Evolutionary conservation across 2,329 filamentous ascomycete species (phyloP), one percentile per base, ranked within the genome.

Genomic region (Fusarium fujikuroi): DNA sequence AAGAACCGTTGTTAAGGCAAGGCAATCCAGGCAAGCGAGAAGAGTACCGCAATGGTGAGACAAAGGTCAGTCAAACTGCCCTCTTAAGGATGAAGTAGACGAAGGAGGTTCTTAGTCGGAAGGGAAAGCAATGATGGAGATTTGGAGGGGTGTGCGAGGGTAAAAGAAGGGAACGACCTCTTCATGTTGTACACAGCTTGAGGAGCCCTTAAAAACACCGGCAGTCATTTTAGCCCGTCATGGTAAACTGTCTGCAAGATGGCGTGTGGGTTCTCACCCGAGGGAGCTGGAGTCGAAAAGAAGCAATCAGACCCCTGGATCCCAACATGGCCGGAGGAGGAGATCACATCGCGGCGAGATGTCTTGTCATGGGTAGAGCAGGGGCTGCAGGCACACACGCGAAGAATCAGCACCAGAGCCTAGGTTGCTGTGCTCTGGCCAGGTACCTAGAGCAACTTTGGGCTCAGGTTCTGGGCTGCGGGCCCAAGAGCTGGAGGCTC

Each of bases 81-180:
- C 78, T 81, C 72, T 72, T 71, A 74, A 76, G 76, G 75, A 82
- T 75, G 77, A 80, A 76, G 70, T 80, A 76, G 61, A 71, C 72
- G 79, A 81, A 81, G 79, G 79, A 80, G 74, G 75, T 75, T 70
- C 74, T 73, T 75, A 62, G 76, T 74, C 66, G 70, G 72, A 79
- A 73, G 76, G 75, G 75, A 75, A 75, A 68, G 57, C 67, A 75
- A 34, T 70, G 68, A 73, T 74, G 73, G 63, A 69, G 69, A 71
- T 63, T 75, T 62, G 74, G 76, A 79, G 79, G 79, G 80, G 80
- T 70, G 79, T 78, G 75, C 71, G 76, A 79, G 79, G 76, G 80
- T 80, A 82, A 75, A 81, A 79, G 79, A 82, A 82, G 79, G 66
- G 80, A 79, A 78, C 76, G 76, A 77, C 73, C 66, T 74, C 73